phyloP scores from a whole-genome alignment of 139 green algal species.

The Parachlorella kessleri region DNA sequence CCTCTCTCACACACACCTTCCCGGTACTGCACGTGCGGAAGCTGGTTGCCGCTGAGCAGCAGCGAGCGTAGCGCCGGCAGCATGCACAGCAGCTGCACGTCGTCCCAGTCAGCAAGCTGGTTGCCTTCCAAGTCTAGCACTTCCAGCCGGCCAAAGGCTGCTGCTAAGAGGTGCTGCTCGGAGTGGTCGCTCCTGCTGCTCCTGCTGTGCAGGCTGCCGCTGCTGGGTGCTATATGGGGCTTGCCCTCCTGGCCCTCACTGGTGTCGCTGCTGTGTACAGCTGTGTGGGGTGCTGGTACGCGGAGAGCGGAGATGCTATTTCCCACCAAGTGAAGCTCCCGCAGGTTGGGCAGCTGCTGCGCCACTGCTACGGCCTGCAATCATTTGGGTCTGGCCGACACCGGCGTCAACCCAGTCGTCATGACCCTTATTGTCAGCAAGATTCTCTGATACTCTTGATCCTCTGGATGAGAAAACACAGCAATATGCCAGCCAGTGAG shows the following conservation, averaged over 20 bases:
- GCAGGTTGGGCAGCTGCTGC: slow-evolving; percentile 51
- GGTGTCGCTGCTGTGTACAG: too few species aligned
- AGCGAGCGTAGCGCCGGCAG: slow-evolving; percentile 66
- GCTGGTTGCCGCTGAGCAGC: slow-evolving; percentile 65
- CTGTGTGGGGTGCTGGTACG: too few species aligned
- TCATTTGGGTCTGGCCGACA: too few species aligned
- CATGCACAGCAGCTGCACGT: slow-evolving; percentile 48
- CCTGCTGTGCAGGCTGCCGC: neutral
- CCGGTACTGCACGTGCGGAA: slow-evolving; percentile 17
- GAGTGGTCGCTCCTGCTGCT: neutral
- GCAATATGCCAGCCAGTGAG: too few species aligned
- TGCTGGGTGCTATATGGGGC: too few species aligned
- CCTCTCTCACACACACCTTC: neutral
- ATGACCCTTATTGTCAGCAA: too few species aligned
- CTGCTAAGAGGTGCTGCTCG: neutral
- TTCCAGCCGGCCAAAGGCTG: slow-evolving; percentile 23
- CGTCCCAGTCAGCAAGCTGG: slow-evolving; percentile 39
- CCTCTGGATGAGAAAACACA: too few species aligned
- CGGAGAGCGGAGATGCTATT: slow-evolving; percentile 37
- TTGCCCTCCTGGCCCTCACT: too few species aligned
- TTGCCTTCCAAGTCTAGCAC: slow-evolving; percentile 55
- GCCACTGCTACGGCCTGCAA: slow-evolving; percentile 47
- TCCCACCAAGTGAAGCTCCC: slow-evolving; percentile 62
- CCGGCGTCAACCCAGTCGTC: too few species aligned
- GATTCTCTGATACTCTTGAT: too few species aligned